Evolutionary conservation across 345 rosid genomes (phyloP), one percentile per base, ranked within the genome.

Genomic region (Gossypium longicalyx): DNA sequence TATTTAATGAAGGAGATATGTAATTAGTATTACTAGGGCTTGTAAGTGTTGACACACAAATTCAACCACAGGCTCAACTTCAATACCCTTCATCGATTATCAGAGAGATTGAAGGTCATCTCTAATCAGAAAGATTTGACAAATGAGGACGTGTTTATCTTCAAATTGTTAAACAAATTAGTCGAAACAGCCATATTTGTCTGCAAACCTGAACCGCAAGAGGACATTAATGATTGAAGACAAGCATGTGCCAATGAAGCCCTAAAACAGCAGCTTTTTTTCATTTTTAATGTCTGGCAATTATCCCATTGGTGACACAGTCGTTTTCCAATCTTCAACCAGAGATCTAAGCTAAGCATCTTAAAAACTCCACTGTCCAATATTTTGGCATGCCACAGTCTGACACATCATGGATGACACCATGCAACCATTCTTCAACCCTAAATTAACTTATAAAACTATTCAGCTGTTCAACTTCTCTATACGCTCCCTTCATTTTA

Each of bases 241-340:
- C 3, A 43, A 44, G 17, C 53, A 44, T 25, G 72, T 68, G 72
- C 56, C 7, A 11, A 65, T 38, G 23, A 29, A 19, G 20, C 48
- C 17, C 49, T 1, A 34, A 41, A 41, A 41, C 7, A 67, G 19
- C 11, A 19, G n/a, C 10, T 47, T 4, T 1, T 16, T 23, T 34
- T 4, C 38, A 4, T 34, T 65, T 15, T 25, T n/a, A 7, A 27
- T 38, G 51, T 44, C 16, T 8, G 17, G 60, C 22, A 12, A 44
- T 11, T 70, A 59, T 29, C 12, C 53, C 17, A 49, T 76, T 76
- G 79, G 80, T 34, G 19, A 2, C 41, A 1, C 49, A 12, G 76
- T 74, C 80, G 7, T 52, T 67, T 57, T 49, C 82, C 72, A 29
- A 75, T 65, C 75, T 51, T 22, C 13, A 67, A 44, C 48, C 11